A percentile compares a stretch with the other conserved stretches of the same genome.
Evolutionary conservation across 148 eudicot genomes (phyloP).

Genomic region (Simmondsia chinensis): DNA sequence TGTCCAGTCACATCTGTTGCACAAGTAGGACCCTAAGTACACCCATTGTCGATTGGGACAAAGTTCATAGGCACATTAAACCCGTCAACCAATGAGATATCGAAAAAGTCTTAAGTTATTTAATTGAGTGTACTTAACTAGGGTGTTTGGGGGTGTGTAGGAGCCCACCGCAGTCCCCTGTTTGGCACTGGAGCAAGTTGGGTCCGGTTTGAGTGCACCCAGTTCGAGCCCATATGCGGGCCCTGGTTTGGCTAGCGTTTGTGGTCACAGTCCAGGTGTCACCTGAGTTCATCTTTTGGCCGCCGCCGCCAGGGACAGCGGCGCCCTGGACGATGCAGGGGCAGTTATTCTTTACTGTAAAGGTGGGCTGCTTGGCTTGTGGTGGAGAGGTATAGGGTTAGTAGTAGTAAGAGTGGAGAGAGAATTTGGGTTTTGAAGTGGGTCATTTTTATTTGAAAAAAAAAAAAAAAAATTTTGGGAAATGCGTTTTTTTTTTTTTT

Average conservation of each 20-base stretch:
- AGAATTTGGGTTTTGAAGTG: neutral
- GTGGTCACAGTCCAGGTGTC: constrained; percentile 19
- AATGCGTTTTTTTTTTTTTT: too few relatives aligned
- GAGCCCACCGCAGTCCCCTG: constrained; percentile 25
- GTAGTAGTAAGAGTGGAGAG: constrained; percentile 1
- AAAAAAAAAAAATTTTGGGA: too few relatives aligned
- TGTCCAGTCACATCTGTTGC: constrained; percentile 13
- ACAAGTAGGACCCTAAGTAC: constrained; percentile 15
- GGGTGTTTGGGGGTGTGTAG: constrained; percentile 21
- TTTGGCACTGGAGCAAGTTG: constrained; percentile 12
- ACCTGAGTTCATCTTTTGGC: constrained; percentile 8
- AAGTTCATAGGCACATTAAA: constrained; percentile 27
- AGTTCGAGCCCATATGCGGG: constrained; percentile 29
- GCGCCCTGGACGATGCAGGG: constrained; percentile 25
- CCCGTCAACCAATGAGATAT: constrained; percentile 26
- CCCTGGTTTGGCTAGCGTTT: constrained; percentile 8
- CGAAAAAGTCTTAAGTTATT: constrained; percentile 21
- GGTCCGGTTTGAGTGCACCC: constrained; percentile 7
- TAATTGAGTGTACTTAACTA: constrained; percentile 15
- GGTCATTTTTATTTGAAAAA: too few relatives aligned
- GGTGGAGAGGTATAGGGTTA: neutral
- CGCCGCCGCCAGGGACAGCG: constrained; percentile 25
- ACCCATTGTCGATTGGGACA: constrained; percentile 9
- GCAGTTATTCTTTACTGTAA: constrained; percentile 14
- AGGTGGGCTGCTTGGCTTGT: constrained; percentile 13